Base-by-base conservation (phyloP, 2,329 filamentous ascomycete species). In the Trichoderma sp. region DNA sequence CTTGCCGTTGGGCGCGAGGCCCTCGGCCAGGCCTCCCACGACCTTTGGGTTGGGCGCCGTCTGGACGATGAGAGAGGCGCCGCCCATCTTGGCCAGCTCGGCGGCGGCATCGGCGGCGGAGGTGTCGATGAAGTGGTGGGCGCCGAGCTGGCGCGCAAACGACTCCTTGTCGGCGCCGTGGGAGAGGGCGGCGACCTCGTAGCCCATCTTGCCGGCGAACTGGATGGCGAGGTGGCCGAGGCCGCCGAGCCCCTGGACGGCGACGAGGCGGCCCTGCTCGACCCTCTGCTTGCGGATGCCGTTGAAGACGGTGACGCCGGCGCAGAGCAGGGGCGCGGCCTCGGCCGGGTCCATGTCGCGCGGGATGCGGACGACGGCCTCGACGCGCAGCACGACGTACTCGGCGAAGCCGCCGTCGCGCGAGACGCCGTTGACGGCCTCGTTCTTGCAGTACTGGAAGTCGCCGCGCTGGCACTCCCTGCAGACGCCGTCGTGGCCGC, bases 151-250 rank as follows among this genome's bases (percentile, higher is more conserved):
- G 65, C 71, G 75, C 0, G 90, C 89, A 71, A 93, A 90, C 0
- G 86, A 83, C 67, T 83, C 83, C 81, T 94, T 94, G 69, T 80
- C 81, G 66, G 86, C 83, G 9, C 87, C 83, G 9, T 87, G 86
- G 0, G 85, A 84, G 58, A 93, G 81, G 0, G 89, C 91, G 1
- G 86, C 86, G 5, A 91, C 86, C 65, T 85, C 83, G 76, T 89
- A 93, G 5, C 91, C 91, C 90, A 93, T 92, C 76, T 88, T 87
- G 57, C 80, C 80, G 5, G 90, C 90, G 73, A 89, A 93, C 74
- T 93, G 90, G 34, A 93, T 87, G 0, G 90, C 91, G 34, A 94
- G 75, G 75, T 94, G 91, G 2, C 91, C 91, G 0, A 93, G 81
- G 1, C 91, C 91, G 58, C 92, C 88, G 3, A 94, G 80, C 15